A percentile compares a stretch with the other conserved stretches of the same genome.
Evolutionary conservation across 495 filamentous ascomycete species (phyloP).

Genomic region (Trichocladium uniseriatum): DNA sequence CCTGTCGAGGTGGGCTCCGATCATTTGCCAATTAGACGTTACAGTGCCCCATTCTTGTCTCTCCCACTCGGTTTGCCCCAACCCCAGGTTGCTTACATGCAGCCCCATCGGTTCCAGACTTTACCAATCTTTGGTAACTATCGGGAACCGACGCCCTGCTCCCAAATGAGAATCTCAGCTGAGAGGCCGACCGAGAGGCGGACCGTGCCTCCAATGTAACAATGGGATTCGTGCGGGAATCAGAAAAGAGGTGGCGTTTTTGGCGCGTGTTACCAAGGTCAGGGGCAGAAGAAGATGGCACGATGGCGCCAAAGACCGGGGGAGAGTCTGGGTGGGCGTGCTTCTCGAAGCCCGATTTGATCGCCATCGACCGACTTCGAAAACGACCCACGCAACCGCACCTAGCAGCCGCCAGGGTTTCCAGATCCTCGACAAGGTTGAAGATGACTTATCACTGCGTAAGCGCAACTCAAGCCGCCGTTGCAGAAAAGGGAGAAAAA

Average conservation of each 20-base stretch:
- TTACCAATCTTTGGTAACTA: conserved; percentile 17
- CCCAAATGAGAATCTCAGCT: neutral
- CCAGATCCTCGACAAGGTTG: too few species aligned
- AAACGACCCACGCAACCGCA: too few species aligned
- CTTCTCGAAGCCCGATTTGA: too few species aligned
- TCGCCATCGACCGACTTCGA: too few species aligned
- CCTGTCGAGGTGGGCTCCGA: too few species aligned
- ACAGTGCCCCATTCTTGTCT: too few species aligned
- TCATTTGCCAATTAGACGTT: too few species aligned
- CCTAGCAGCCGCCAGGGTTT: too few species aligned
- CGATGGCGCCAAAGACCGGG: neutral
- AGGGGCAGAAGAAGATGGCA: neutral
- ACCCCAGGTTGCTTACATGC: neutral
- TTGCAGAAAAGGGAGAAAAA: neutral
- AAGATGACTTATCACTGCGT: too few species aligned
- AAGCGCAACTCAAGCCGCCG: neutral
- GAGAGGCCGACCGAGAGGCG: neutral
- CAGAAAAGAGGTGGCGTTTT: too few species aligned
- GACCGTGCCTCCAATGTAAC: conserved; percentile 7
- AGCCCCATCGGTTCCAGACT: conserved; percentile 17
- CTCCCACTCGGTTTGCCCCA: neutral
- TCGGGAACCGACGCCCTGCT: conserved; percentile 6
- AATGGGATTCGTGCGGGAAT: neutral
- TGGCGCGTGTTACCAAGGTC: too few species aligned
- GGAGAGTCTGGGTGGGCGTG: neutral